Conservation (phyloP, 139 green algal species). For the Monoraphidium neglectum region DNA sequence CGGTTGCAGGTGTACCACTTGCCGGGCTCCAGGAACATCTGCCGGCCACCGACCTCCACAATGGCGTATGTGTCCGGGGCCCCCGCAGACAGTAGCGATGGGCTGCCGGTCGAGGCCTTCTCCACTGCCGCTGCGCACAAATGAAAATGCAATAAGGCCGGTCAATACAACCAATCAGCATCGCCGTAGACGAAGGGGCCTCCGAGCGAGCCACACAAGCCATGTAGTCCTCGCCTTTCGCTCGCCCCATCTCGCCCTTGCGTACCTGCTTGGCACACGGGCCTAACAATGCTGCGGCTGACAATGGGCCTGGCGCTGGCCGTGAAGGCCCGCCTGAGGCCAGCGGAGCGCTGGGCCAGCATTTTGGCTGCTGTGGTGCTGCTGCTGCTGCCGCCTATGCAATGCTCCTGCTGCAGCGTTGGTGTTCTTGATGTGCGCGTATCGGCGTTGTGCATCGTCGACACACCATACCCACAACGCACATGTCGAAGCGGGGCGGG, state of each 20-base stretch:
- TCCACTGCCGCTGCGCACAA: constrained; percentile 34
- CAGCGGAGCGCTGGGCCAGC: neutral
- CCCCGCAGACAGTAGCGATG: constrained; percentile 41
- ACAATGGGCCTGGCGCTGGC: constrained; percentile 80
- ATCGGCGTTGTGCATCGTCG: too few species aligned
- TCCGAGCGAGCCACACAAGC: too few species aligned
- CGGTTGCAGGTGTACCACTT: constrained; percentile 93
- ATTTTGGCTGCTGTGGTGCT: neutral
- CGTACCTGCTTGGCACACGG: too few species aligned
- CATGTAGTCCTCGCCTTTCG: too few species aligned
- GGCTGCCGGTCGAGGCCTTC: constrained; percentile 24
- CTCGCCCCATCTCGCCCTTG: too few species aligned
- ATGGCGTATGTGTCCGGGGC: constrained; percentile 79
- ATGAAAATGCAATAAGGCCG: too few species aligned
- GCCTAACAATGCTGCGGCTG: too few species aligned
- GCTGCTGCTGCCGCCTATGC: neutral
- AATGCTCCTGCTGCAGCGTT: neutral
- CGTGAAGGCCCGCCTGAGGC: constrained; percentile 82
- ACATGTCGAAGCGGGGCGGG: too few species aligned
- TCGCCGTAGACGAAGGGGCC: too few species aligned
- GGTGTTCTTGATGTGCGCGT: neutral
- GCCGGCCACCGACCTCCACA: constrained; percentile 86
- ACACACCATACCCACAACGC: too few species aligned
- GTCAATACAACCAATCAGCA: too few species aligned
- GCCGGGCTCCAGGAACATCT: constrained; percentile 93